Conservation (phyloP, 306 rosid genomes). For the Hylodesmum podocarpum region DNA sequence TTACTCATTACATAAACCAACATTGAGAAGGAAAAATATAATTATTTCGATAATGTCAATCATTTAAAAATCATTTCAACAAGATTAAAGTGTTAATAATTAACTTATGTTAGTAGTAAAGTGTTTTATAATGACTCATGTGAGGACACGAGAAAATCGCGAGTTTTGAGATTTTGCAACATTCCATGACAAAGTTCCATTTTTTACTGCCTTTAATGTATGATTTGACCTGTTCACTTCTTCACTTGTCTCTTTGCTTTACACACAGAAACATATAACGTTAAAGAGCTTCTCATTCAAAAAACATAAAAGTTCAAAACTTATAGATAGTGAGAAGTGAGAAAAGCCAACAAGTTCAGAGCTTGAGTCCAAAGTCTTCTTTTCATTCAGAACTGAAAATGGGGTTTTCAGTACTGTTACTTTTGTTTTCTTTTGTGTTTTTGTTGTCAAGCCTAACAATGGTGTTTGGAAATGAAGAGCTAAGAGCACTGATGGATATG, state of each 20-base stretch:
- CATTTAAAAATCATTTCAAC: not conserved
- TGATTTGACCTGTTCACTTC: not conserved
- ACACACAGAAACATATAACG: slow-evolving; percentile 2
- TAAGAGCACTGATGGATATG: slow-evolving; percentile 59
- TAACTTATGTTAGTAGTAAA: not conserved
- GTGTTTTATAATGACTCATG: not conserved
- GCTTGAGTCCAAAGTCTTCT: not conserved
- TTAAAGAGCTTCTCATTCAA: slow-evolving; percentile 12
- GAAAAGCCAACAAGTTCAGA: not conserved
- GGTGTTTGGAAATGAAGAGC: slow-evolving; percentile 56
- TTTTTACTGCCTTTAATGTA: not conserved
- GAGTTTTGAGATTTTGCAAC: not conserved
- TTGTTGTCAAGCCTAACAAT: slow-evolving; percentile 37
- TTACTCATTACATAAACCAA: not conserved
- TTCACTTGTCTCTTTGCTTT: slow-evolving; percentile 14
- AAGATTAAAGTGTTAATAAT: not conserved
- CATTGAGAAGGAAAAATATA: not conserved
- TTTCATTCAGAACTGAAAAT: slow-evolving; percentile 34
- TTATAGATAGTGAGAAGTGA: not conserved
- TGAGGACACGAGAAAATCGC: not conserved
- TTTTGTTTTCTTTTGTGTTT: slow-evolving; percentile 38
- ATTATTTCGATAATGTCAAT: not conserved
- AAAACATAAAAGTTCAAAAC: not conserved
- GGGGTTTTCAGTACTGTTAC: slow-evolving; percentile 25
- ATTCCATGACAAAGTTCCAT: slow-evolving; percentile 6